Base-by-base conservation (phyloP, 495 filamentous ascomycete species). In the Neurospora sp. region DNA sequence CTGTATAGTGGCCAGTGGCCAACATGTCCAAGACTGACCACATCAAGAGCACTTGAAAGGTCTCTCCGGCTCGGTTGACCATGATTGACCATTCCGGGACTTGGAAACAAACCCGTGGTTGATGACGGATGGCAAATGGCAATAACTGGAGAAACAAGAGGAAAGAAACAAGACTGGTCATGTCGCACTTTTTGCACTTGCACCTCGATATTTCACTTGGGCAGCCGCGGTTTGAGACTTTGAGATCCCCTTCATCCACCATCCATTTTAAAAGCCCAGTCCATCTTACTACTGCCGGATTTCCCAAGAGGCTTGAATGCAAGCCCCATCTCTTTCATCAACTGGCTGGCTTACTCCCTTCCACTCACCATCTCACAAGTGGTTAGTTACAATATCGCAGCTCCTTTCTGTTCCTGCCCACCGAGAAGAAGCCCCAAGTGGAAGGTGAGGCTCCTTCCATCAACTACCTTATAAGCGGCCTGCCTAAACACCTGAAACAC, bases 101-200 rank as follows among this genome's bases (percentile, higher is more conserved):
- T 53, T 27, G 20, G 14, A 59, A 1, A 61, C 22, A 61, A 16
- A 61, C 53, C 16, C 53, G 53, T 61, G 53, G 35, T 20, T 39
- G 35, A 69, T 69, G 68, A 39, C 48, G 48, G 48, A 59, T 59
- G 48, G 48, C 20, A 59, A 59, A 59, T 14, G 68, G 27, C 12
- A 69, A 44, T 20, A 44, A 18, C 40, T 12, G 68, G 31, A 72
- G 22, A 72, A 40, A 38, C 8, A 69, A 42, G 22, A 40, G 39
- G 69, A 61, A 39, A 38, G 37, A 10, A 53, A 22, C 44, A 45
- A 53, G 31, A 45, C 71, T 72, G 65, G 71, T 74, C 73, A 72
- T 71, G 73, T 74, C 70, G 59, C 48, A 74, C 73, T 16, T 31
- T 18, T 31, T n/a, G 38, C 12, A 14, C 35, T 40, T 61, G 61